Evolutionary conservation across 305 asterid species (phyloP), one percentile per base, ranked within the genome.

Genomic region (Plantago rigida): DNA sequence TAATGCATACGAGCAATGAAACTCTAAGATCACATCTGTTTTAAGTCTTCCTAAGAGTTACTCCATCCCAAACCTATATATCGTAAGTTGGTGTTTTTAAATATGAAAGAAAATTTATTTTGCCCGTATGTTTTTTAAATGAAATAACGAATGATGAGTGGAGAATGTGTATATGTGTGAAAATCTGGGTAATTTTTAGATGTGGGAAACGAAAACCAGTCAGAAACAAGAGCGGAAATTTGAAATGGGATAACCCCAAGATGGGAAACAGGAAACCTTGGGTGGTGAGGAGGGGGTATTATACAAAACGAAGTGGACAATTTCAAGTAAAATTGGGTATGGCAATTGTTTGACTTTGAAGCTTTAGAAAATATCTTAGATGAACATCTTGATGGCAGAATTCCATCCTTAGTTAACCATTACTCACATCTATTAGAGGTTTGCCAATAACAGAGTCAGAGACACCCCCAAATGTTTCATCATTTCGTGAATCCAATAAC

Each of bases 381-480:
- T 47, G 82, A 73, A 75, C 80, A 74, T 58, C 78, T 71, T 54
- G 82, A 60, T 17, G 52, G 55, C 66, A 72, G 82, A 72, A 71
- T 66, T 52, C 71, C 78, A 52, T 71, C 74, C 59, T 64, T 66
- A 59, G 65, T 67, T 69, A 78, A 63, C 69, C 75, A 61, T 66
- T 44, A 49, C 68, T 64, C 64, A 17, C 51, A 63, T 71, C 88
- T 39, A 69, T 48, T 22, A 64, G 67, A 55, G 87, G 75, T 65
- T 78, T 75, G 46, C 59, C 78, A 48, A 47, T 58, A 60, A 70
- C 77, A 71, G 89, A 69, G 72, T 56, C 72, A 52, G 77, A 73
- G 76, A 69, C 73, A 75, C 68, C 83, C 71, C 85, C 94, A 72
- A 88, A 84, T 75, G 97, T 93, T 78, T 89, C 96, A 74, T 77